A percentile compares a stretch with the other conserved stretches of the same genome.
Conservation (phyloP, 768 basidiomycete genomes). For the Phanerodontia chrysosporium region DNA sequence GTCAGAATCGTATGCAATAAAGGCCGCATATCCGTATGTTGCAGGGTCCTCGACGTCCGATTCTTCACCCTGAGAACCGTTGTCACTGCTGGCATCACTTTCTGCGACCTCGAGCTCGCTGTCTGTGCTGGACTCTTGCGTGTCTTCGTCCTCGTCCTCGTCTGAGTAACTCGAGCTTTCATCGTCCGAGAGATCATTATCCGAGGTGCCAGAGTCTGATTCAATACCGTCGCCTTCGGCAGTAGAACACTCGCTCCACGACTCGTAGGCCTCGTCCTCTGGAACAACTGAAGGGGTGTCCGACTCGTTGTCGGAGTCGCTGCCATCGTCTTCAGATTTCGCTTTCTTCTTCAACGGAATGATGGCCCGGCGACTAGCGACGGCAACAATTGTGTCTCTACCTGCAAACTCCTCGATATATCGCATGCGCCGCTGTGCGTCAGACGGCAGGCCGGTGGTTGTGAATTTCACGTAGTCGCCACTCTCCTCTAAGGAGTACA, state of each 20-base stretch:
- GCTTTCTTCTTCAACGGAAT: neutral
- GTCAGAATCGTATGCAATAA: no score
- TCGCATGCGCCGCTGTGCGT: neutral
- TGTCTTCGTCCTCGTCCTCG: neutral
- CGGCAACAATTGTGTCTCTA: neutral
- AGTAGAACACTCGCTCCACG: neutral
- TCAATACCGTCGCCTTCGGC: neutral
- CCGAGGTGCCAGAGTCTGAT: no score
- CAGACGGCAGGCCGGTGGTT: neutral
- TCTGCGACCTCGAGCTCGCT: neutral
- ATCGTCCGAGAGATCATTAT: no score
- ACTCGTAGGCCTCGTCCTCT: conserved; percentile 1
- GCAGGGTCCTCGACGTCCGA: neutral
- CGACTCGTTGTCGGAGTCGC: neutral
- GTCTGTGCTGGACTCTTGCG: neutral
- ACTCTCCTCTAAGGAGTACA: neutral
- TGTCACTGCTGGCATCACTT: neutral
- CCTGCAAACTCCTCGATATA: neutral
- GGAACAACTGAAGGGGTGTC: neutral
- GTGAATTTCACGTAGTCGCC: neutral
- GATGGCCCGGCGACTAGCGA: neutral
- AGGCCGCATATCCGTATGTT: neutral
- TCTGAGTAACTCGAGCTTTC: no score
- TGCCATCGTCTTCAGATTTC: neutral
- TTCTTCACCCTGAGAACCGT: neutral